Evolutionary conservation across 208 protist genomes (phyloP), one percentile per base, ranked within the genome.

Genomic region (Phytomonas francai): DNA sequence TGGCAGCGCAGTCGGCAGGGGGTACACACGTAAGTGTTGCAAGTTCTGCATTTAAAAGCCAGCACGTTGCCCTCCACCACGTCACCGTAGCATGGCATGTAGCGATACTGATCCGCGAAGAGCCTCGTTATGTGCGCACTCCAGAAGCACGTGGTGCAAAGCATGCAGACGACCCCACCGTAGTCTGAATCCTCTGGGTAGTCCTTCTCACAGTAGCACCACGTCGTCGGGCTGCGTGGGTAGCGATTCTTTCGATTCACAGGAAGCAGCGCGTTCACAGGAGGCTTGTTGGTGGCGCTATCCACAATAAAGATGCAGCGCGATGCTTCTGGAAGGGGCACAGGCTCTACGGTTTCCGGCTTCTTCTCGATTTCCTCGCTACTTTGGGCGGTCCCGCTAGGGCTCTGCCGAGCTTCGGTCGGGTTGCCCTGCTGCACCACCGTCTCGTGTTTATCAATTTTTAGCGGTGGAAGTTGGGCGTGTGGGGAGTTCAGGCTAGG

Each of bases 1-100:
- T 94, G 89, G 67, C 89, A 94, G 58, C 86, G 89, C 59, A 82
- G 80, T 0, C 89, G 89, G 72, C 89, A 94, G 29, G 89, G 80
- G 14, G 75, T 66, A 66, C 89, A 94, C 2, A 94, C 84, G 56
- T 83, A 70, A 12, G 78, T 88, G 30, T 81, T 72, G 73, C 89
- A 94, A 19, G 84, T 92, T 7, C 68, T 59, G 67, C 89, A 94
- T 32, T 73, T 65, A 65, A 91, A 91, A 9, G 82, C 84, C 11
- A 94, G 63, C 33, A 81, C 79, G 51, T 87, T 79, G 30, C 89
- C 86, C 25, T 82, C 66, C 9, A 90, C 51, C 6, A 92, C 86
- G 59, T 94, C 84, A 3, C 89, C 89, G 67, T 92, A 92, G 78
- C 89, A 94, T 25, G 89, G 80, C 63, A 94, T 62, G 12, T 76